Percentiles rank a stretch among this genome's conserved stretches.
These are phyloP conservation scores for Beverwykella pulmonaria DNA, from an alignment of 495 filamentous ascomycete genomes.

Conservation along the genomic window DNA sequence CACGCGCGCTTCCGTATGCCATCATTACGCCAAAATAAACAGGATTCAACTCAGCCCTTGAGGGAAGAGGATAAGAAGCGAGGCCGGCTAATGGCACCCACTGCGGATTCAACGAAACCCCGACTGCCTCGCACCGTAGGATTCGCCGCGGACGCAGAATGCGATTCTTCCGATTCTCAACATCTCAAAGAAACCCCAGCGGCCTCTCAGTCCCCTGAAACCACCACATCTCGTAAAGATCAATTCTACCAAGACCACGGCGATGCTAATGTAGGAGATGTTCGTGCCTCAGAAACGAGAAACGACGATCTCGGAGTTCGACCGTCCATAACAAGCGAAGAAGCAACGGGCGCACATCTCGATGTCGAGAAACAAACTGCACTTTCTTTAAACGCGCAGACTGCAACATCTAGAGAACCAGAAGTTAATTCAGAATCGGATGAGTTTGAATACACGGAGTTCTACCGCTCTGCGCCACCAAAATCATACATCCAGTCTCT, in stretches of 20 bases:
- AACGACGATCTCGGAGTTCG: neutral
- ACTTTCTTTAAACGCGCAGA: too few species aligned
- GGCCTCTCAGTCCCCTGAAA: neutral
- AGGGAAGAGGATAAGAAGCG: neutral
- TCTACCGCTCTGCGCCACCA: constrained; percentile 52
- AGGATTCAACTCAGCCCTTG: neutral
- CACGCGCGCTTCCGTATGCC: constrained; percentile 20
- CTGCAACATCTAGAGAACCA: neutral
- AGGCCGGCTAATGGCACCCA: neutral
- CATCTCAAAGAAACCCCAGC: neutral
- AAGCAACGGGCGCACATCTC: neutral
- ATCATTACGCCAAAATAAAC: constrained; percentile 12
- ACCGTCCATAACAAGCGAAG: neutral
- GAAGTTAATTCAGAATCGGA: neutral
- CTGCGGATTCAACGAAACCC: neutral
- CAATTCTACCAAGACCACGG: neutral
- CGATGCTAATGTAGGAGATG: neutral
- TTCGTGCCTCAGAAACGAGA: neutral
- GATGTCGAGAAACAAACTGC: constrained; percentile 20
- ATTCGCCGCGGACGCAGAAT: constrained; percentile 13
- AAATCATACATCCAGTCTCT: constrained; percentile 73
- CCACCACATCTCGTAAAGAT: neutral
- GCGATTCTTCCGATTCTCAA: neutral
- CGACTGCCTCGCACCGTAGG: constrained; percentile 15
- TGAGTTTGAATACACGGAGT: constrained; percentile 35